Evolutionary conservation across 257 asterid species (phyloP), one percentile per base, ranked within the genome.

Genomic region (Fraxinus cuspidata): DNA sequence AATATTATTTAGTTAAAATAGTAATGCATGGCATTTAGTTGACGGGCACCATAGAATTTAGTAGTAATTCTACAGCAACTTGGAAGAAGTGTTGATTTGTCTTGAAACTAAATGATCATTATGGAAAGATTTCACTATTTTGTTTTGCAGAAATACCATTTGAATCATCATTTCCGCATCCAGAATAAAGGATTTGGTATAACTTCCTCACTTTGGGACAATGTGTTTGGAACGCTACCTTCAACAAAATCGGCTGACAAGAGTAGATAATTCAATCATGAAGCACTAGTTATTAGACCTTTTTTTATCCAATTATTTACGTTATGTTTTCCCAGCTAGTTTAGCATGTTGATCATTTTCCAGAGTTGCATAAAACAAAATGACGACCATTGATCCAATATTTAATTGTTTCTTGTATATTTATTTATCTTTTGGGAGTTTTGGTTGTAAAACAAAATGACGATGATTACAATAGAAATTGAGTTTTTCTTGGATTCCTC

Each of bases 201-300:
- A 81, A 93, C 98, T 60, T 91, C 98, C 38, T 77, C 97, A 8
- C 75, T 92, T 25, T 95, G 98, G 99, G 99, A 95, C 83, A 91
- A 74, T 85, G 94, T 88, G 1, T 92, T 92, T 63, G 96, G 96
- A 82, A 95, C 97, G 34, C 87, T 92, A 53, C 99, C 98, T 70
- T 84, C 91, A 18, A 53, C 90, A 37, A 88, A 83, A 70, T 78
- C 78, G 19, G 89, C 80, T 71, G 88, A 82, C 32, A 91, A 90
- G 86, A 82, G 82, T 70, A 82, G 82, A 82, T 93, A 79, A 87
- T 72, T 38, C 40, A 60, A 29, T 53, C 23, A 49, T 35, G 73
- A 29, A 31, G 79, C 56, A 75, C 49, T 72, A 27, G 72, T 58
- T 49, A 19, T 69, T 74, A 56, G 28, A 51, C 66, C 34, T 8